Base-by-base conservation (phyloP, 2,329 filamentous ascomycete species). In the Neophaeococcomyces aloes region DNA sequence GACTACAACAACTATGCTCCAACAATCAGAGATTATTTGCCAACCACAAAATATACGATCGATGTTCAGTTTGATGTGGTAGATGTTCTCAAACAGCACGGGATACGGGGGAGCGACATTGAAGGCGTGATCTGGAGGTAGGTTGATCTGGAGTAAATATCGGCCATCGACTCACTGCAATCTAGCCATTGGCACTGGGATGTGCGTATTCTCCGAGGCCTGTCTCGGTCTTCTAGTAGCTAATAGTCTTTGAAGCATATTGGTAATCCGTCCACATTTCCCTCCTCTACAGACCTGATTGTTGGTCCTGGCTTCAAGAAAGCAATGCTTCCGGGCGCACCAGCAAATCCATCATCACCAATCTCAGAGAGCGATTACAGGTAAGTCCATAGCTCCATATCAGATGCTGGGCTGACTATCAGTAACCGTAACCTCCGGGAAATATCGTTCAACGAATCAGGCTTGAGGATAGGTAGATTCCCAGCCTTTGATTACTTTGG, bases 241-340 rank as follows among this genome's bases (percentile, higher is more conserved):
- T n/a, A n/a, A n/a, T n/a, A n/a, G n/a, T n/a, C n/a, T n/a, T n/a
- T n/a, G n/a, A n/a, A n/a, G n/a, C 74, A 77, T 45, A 68, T 65
- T 7, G 75, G 74, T 0, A 67, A 75, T 43, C 62, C 66, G 0
- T 64, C 65, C 0, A 58, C 56, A 0, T 76, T 76, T 35, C 68
- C 70, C 0, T 1, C 50, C 1, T 57, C 51, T 1, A 72, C 71
- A 0, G 62, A 68, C 10, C 53, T 78, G 1, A 50, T 76, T 21
- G 72, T 76, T 3, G 74, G 74, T 0, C 67, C 71, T 0, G 72
- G 73, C 0, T 70, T 76, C 55, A 69, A 65, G 37, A 47, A 63
- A 2, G 56, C 56, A 0, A 65, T 70, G 51, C 52, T 68, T 2
- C 73, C 72, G 0, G 72, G 70, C 1, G 70, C 63, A 38, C 74